Evolutionary conservation across 805 yeast species (phyloP).

Genomic region (Huiozyma naganishii): DNA sequence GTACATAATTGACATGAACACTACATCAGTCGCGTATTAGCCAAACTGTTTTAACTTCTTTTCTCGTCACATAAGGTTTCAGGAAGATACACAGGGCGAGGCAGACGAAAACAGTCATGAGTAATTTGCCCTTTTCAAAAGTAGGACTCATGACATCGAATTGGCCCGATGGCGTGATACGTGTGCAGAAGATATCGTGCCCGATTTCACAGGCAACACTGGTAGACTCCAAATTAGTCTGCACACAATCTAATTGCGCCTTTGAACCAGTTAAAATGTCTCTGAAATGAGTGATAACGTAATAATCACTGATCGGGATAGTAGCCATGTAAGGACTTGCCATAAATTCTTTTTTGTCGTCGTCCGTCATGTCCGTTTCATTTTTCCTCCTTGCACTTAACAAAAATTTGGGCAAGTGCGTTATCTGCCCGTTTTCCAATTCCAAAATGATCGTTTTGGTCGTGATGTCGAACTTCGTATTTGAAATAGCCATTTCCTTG

Average conservation of each 20-base stretch:
- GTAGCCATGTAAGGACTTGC: slow-evolving; percentile 56
- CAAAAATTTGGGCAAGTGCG: slow-evolving; percentile 58
- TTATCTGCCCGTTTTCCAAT: slow-evolving; percentile 49
- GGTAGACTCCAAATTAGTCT: slow-evolving; percentile 77
- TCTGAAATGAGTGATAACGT: slow-evolving; percentile 43
- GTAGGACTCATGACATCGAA: slow-evolving; percentile 62
- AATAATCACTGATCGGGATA: slow-evolving; percentile 38
- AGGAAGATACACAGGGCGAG: slow-evolving; percentile 36
- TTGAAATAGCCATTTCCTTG: slow-evolving; percentile 39
- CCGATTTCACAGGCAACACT: slow-evolving; percentile 56
- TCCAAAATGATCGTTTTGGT: slow-evolving; percentile 52
- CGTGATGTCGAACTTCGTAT: slow-evolving; percentile 57
- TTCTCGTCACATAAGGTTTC: slow-evolving; percentile 47
- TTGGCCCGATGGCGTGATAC: slow-evolving; percentile 69
- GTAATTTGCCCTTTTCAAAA: slow-evolving; percentile 57
- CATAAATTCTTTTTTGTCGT: slow-evolving; percentile 49
- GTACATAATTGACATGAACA: neutral
- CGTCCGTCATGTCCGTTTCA: slow-evolving; percentile 39
- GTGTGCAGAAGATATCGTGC: slow-evolving; percentile 66
- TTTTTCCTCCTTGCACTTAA: slow-evolving; percentile 61
- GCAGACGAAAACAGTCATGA: slow-evolving; percentile 48
- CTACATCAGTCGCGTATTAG: slow-evolving; percentile 18
- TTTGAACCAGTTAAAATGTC: slow-evolving; percentile 27
- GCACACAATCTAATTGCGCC: slow-evolving; percentile 32
- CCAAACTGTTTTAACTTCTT: slow-evolving; percentile 47